Evolutionary conservation across 805 yeast species (phyloP).

Genomic region (Ogataea sp.): DNA sequence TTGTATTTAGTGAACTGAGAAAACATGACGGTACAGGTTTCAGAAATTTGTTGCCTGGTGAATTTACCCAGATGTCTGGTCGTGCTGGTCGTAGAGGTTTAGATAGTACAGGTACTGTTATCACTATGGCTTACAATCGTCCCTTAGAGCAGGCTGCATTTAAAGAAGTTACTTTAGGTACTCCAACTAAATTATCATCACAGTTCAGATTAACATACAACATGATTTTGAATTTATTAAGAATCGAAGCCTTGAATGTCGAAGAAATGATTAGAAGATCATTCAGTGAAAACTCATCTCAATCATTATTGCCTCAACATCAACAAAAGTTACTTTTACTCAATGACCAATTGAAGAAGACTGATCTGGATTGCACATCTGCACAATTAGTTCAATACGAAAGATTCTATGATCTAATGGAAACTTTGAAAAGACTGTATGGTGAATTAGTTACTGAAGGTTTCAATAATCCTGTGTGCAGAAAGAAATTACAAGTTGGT

Average conservation of each 20-base stretch:
- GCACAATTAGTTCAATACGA: slow-evolving; percentile 34
- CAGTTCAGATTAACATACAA: slow-evolving; percentile 93
- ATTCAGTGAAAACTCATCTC: slow-evolving; percentile 85
- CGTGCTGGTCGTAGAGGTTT: slow-evolving; percentile 97
- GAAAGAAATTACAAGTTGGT: slow-evolving; percentile 43
- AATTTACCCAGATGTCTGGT: slow-evolving; percentile 98
- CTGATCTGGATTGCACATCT: slow-evolving; percentile 23
- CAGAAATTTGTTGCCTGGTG: slow-evolving; percentile 86
- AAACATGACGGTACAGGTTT: slow-evolving; percentile 87
- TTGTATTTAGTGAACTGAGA: slow-evolving; percentile 74
- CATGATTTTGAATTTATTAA: slow-evolving; percentile 83
- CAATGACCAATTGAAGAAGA: slow-evolving; percentile 32
- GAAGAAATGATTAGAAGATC: slow-evolving; percentile 98
- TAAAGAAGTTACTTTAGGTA: slow-evolving; percentile 78
- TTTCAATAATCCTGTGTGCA: slow-evolving; percentile 38
- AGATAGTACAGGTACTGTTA: slow-evolving; percentile 90
- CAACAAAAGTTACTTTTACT: slow-evolving; percentile 54
- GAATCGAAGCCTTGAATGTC: slow-evolving; percentile 93
- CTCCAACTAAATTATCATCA: slow-evolving; percentile 81
- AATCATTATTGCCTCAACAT: slow-evolving; percentile 79
- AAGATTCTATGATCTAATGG: slow-evolving; percentile 33
- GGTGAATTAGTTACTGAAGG: slow-evolving; percentile 39
- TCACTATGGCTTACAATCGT: slow-evolving; percentile 74
- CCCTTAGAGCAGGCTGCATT: slow-evolving; percentile 52
- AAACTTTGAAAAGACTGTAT: slow-evolving; percentile 37